Percentiles rank a stretch among this genome's conserved stretches.
Evolutionary conservation across 2,329 filamentous ascomycete genomes (phyloP).

Genomic region (Colletotrichum australisinense): DNA sequence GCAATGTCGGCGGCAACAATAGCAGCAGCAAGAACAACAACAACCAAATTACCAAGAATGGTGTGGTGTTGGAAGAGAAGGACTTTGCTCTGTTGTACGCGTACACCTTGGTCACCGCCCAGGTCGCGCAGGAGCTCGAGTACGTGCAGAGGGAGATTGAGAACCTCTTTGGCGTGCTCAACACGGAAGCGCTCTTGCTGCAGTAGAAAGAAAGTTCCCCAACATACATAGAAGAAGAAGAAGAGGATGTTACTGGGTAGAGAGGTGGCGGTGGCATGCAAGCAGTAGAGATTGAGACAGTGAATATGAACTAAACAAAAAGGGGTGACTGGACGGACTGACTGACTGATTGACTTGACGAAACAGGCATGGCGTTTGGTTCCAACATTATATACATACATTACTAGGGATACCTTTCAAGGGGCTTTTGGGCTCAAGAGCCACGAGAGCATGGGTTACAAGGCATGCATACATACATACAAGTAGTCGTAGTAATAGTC

Average conservation of each 20-base stretch:
- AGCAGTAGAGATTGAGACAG: background rate
- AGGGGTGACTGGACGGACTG: background rate
- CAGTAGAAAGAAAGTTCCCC: conserved; percentile 50
- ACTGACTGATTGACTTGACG: background rate
- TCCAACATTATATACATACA: background rate
- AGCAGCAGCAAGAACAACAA: conserved; percentile 18
- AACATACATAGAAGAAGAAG: background rate
- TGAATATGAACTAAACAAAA: background rate
- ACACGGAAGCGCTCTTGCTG: conserved; percentile 68
- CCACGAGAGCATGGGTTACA: background rate
- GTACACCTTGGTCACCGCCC: conserved; percentile 79
- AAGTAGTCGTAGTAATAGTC: conserved; percentile 18
- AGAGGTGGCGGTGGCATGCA: background rate
- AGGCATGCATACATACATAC: conserved; percentile 17
- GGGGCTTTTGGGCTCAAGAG: background rate
- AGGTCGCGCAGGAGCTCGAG: conserved; percentile 73
- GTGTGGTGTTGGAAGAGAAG: conserved; percentile 69
- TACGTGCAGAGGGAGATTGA: conserved; percentile 72
- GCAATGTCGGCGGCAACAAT: background rate
- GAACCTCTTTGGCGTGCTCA: conserved; percentile 70
- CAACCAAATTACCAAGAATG: conserved; percentile 40
- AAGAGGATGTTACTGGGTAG: background rate
- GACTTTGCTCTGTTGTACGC: conserved; percentile 95
- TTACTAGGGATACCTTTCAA: background rate
- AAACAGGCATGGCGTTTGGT: conserved; percentile 1